Evolutionary conservation across 306 rosid genomes (phyloP), one percentile per base, ranked within the genome.

Genomic region (Quercus dentata): DNA sequence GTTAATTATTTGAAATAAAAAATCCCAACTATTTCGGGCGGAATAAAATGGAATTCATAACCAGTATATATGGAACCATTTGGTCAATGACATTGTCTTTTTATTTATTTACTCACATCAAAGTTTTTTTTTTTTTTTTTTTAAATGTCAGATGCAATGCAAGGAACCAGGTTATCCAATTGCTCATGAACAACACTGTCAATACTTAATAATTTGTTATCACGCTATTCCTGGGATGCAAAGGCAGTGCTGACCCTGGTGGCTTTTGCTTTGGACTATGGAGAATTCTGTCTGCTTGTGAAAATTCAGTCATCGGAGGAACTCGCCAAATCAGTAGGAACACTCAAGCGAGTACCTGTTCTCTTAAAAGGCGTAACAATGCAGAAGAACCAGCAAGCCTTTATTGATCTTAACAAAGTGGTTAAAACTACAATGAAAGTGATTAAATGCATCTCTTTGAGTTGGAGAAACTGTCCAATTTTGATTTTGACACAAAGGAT

Each of bases 221-320:
- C 86, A 55, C 68, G 55, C 8, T 89, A 87, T 79, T 21, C 83
- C 1, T 91, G 98, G 94, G 93, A 87, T 31, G 92, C 92, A 13
- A 93, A 91, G 83, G 90, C 92, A 20, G 91, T 91, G 76, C 74
- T 93, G n/a, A 81, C 97, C 7, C 72, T 93, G 0, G 91, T 91
- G 0, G 94, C 94, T 19, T 93, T 93, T 63, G 86, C 92, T 1
- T 12, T 88, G 63, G 93, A 93, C 38, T 89, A 76, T 31, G 91
- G 97, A 0, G 94, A 93, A 69, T 87, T 91, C 81, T 93, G 94
- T 92, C 82, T 89, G n/a, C 88, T 91, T 0, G 89, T 92, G 7
- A 87, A 88, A 61, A 81, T 75, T 27, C 83, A 76, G 20, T 69
- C 86, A 49, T 73, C 86, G 0, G 86, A 91, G 74, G 84, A 73